Evolutionary conservation across 2,329 filamentous ascomycete species (phyloP), one percentile per base, ranked within the genome.

Genomic region (Stagonosporopsis tanaceti): DNA sequence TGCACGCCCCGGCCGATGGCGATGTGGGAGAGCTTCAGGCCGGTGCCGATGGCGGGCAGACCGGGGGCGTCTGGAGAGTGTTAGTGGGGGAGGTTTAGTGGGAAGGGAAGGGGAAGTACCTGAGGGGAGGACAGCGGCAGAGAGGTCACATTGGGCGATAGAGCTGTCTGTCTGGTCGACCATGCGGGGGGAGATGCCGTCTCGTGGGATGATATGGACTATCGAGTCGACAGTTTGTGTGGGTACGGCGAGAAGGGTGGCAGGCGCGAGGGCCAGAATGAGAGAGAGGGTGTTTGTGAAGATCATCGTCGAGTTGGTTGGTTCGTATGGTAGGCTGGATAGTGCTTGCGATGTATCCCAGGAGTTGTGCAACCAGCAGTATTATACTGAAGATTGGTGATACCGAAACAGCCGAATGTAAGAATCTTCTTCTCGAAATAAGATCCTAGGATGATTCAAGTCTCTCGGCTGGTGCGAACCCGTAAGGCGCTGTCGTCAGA

Each of bases 1-100:
- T 97, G 89, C 7, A 91, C 95, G 59, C 94, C 94, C 41, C 92
- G 89, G 69, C 94, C 94, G 61, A 97, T 82, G 72, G 90, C 91
- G 52, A 97, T 89, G 77, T 96, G 91, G 72, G 86, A 84, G 47
- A 96, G 82, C 3, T 73, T 80, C 28, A 91, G 80, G 53, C 88
- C 90, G 6, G 80, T 64, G 0, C 85, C 78, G 14, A 87, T 86
- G 7, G 81, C 62, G 14, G 89, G 87, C 6, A 96, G 83, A 15
- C 85, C 79, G 6, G 81, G 81, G 42, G 86, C 81, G 62, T 82
- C 85, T 81, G 32, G 15, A 20, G 4, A 9, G 20, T 64, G 65
- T 75, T 65, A 73, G 66, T 30, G 40, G 38, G 7, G 46, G 32
- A 25, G 20, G 22, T 41, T 12, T 41, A 17, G 17, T 4, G 32